Conservation (phyloP, 805 yeast species). For the Metschnikowia similis region DNA sequence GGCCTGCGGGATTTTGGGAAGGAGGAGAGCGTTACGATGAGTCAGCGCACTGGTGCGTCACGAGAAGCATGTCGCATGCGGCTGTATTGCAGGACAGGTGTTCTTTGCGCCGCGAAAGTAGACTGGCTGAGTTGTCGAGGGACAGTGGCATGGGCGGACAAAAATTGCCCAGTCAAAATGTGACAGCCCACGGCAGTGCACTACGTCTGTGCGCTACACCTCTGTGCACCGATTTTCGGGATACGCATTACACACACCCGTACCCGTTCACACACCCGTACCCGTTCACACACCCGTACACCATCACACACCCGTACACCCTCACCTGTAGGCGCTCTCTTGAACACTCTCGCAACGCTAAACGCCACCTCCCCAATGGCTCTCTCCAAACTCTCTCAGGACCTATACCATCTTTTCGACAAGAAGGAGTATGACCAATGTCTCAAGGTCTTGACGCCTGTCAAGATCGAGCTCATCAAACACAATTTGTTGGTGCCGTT, state of each 20-base stretch:
- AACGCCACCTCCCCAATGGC: conserved; percentile 38
- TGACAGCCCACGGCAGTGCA: too few species aligned
- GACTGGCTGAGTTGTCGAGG: too few species aligned
- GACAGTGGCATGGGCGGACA: too few species aligned
- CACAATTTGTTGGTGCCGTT: conserved; percentile 72
- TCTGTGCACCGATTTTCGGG: too few species aligned
- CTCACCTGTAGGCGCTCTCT: neutral
- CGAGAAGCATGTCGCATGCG: neutral
- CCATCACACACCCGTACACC: neutral
- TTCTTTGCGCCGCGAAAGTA: neutral
- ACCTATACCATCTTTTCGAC: conserved; percentile 62
- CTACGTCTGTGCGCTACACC: neutral
- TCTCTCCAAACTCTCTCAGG: conserved; percentile 63
- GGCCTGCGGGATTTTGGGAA: too few species aligned
- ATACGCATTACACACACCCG: too few species aligned
- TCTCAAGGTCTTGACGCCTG: conserved; percentile 56
- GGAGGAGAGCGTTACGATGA: neutral
- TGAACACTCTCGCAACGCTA: neutral
- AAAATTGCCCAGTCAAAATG: too few species aligned
- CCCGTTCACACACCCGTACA: neutral
- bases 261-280: neutral
- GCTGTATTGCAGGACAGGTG: neutral
- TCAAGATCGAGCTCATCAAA: conserved; percentile 76
- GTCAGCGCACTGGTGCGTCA: neutral
- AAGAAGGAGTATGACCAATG: conserved; percentile 59